Percentiles rank a stretch among this genome's conserved stretches.
These are phyloP conservation scores for Chrysochromulina tobinii DNA, from an alignment of 78 protist genomes.

Conservation along the genomic window DNA sequence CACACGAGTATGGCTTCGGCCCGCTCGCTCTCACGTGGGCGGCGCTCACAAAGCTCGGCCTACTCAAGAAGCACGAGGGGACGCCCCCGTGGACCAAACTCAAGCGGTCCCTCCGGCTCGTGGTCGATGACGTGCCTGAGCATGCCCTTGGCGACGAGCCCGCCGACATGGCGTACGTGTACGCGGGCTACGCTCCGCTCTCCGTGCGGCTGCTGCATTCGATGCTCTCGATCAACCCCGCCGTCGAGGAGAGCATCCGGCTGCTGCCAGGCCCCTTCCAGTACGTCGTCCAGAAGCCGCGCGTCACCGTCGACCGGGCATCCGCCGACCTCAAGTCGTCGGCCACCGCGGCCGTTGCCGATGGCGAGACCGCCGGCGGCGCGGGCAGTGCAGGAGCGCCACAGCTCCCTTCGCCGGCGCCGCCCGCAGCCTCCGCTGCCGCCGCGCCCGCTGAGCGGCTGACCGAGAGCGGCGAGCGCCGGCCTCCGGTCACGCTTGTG, in stretches of 20 bases:
- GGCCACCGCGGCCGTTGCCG: too few species aligned
- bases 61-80: constrained; percentile 55
- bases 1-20: constrained; percentile 75
- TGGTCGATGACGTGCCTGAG: constrained; percentile 62
- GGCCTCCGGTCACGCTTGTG: constrained; percentile 57
- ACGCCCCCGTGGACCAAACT: not conserved
- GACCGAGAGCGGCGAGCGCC: not conserved
- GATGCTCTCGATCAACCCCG: not conserved
- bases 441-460: not conserved
- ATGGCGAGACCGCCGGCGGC: too few species aligned
- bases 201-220: constrained; percentile 68
- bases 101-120: constrained; percentile 23
- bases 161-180: constrained; percentile 46
- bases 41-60: constrained; percentile 63
- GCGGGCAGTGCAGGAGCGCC: too few species aligned
- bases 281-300: not conserved
- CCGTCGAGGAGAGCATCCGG: not conserved
- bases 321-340: too few species aligned
- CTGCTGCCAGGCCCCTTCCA: not conserved
- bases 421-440: too few species aligned
- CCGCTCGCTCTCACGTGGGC: constrained; percentile 50
- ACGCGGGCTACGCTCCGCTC: constrained; percentile 85
- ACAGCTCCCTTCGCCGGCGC: too few species aligned
- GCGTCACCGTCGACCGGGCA: too few species aligned
- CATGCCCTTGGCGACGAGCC: not conserved